These are phyloP conservation scores for Populus davidiana DNA, from an alignment of 345 rosid species.

Conservation along the genomic window DNA sequence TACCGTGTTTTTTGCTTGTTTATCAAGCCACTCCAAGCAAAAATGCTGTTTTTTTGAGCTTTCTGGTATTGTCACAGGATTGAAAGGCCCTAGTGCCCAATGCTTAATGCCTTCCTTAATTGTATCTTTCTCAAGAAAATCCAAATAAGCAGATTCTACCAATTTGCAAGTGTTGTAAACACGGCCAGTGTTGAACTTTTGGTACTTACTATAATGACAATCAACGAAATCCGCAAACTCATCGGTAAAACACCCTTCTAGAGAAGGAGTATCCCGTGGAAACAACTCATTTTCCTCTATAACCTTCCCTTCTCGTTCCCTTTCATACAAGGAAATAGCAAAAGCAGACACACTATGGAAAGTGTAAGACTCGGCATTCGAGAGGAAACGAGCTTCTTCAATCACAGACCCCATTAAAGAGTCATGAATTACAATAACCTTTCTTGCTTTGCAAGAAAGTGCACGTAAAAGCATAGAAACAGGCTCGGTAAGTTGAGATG, in stretches of 20 bases:
- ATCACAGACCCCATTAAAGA: slow-evolving; percentile 44
- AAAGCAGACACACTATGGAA: slow-evolving; percentile 50
- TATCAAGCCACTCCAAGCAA: slow-evolving; percentile 46
- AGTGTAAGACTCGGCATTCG: slow-evolving; percentile 36
- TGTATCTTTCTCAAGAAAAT: slow-evolving; percentile 25
- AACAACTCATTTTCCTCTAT: background rate
- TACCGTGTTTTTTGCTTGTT: slow-evolving; percentile 34
- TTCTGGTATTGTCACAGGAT: slow-evolving; percentile 23
- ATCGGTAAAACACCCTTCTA: slow-evolving; percentile 41
- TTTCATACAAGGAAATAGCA: slow-evolving; percentile 10
- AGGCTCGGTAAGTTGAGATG: slow-evolving; percentile 27
- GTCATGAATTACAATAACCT: slow-evolving; percentile 36
- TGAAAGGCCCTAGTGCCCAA: slow-evolving; percentile 51
- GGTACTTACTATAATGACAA: slow-evolving; percentile 15
- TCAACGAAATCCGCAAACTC: slow-evolving; percentile 34
- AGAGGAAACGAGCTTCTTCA: slow-evolving; percentile 27
- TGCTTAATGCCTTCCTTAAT: background rate
- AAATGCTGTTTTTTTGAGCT: background rate
- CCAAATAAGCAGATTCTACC: slow-evolving; percentile 34
- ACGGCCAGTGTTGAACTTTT: slow-evolving; percentile 18
- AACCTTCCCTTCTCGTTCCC: slow-evolving; percentile 22
- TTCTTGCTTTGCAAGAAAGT: slow-evolving; percentile 28
- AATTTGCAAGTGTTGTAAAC: slow-evolving; percentile 45
- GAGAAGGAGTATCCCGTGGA: slow-evolving; percentile 31
- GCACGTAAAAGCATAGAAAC: slow-evolving; percentile 19